Base-by-base conservation (phyloP, 2,329 filamentous ascomycete species). In the Aspergillus vadensis region DNA sequence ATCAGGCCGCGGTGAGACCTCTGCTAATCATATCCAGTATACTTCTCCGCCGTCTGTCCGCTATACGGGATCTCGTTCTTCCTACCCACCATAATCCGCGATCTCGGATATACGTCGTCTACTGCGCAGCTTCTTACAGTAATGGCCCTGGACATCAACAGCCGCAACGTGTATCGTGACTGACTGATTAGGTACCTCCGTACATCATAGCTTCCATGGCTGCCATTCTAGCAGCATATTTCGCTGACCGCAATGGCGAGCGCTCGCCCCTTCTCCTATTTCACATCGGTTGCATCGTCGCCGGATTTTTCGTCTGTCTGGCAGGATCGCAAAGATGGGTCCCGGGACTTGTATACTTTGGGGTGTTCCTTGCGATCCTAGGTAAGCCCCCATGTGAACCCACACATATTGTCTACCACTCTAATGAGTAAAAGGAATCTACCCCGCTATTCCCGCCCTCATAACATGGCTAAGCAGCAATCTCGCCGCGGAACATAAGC, bases 391-490 rank as follows among this genome's bases (percentile, higher is more conserved):
- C n/a, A 17, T 25, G 5, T 30, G 30, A 21, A 2, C 9, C 7
- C 15, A 17, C 23, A n/a, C 5, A 5, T 1, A 7, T 7, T 5
- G 9, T 17, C 7, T 5, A 14, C 21, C 9, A 32, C 15, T 17
- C 61, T 63, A 57, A 62, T 27, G 4, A 7, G 48, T n/a, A 15
- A 19, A 10, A 76, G 75, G 74, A 7, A 77, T 82, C 55, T 82
- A 82, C 59, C 77, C 79, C 4, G 75, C 77, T 7, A 79, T 81
- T 56, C 79, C 80, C 0, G 73, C 75, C 63, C 76, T 79, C 55
- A 68, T 79, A 39, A 86, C 84, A 65, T 88, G 86, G 73, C 83
- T 88, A 38, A 80, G 82, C 2, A 84, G 83, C 60, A 86, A 88
- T 58, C 81, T 86, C 1, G 80, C 80, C 1, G 86, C 87, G 0